Evolutionary conservation across 768 basidiomycete genomes (phyloP).

Genomic region (Leucogyrophana mollusca): DNA sequence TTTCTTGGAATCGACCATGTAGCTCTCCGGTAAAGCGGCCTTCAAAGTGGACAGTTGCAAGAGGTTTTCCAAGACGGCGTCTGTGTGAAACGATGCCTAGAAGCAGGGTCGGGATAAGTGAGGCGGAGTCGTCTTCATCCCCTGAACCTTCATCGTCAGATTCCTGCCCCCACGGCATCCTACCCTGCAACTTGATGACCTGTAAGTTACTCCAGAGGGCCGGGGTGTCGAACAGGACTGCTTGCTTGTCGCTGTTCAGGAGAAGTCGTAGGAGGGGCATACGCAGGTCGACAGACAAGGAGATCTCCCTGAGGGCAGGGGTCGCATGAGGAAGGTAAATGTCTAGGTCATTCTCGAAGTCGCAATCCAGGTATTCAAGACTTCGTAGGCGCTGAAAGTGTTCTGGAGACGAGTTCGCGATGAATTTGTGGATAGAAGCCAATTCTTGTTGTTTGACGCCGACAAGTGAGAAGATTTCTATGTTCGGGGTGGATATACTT

Average conservation of each 20-base stretch:
- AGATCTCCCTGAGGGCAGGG: conserved; percentile 33
- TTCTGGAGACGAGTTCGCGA: conserved; percentile 32
- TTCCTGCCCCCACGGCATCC: conserved; percentile 26
- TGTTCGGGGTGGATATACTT: conserved; percentile 30
- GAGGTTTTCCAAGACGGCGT: conserved; percentile 26
- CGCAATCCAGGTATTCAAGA: conserved; percentile 33
- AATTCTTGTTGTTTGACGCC: conserved; percentile 25
- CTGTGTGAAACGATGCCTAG: conserved; percentile 31
- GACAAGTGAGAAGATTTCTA: conserved; percentile 23
- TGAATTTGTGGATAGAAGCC: conserved; percentile 34
- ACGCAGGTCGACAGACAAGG: conserved; percentile 30
- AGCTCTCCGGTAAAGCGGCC: conserved; percentile 20
- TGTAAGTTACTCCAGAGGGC: conserved; percentile 31
- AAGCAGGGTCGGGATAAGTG: conserved; percentile 26
- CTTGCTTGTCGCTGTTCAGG: conserved; percentile 33
- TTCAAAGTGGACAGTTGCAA: conserved; percentile 24
- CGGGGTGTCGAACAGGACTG: conserved; percentile 27
- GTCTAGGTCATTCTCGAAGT: conserved; percentile 34
- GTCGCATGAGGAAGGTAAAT: conserved; percentile 31
- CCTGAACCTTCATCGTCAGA: conserved; percentile 30
- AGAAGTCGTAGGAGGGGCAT: conserved; percentile 30
- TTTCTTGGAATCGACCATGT: conserved; percentile 22
- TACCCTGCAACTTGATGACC: conserved; percentile 26
- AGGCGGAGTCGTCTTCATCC: conserved; percentile 28
- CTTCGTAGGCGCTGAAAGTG: conserved; percentile 30